These are phyloP conservation scores for Phytophthora pisi DNA, from an alignment of 352 stramenopile species.

Conservation along the genomic window DNA sequence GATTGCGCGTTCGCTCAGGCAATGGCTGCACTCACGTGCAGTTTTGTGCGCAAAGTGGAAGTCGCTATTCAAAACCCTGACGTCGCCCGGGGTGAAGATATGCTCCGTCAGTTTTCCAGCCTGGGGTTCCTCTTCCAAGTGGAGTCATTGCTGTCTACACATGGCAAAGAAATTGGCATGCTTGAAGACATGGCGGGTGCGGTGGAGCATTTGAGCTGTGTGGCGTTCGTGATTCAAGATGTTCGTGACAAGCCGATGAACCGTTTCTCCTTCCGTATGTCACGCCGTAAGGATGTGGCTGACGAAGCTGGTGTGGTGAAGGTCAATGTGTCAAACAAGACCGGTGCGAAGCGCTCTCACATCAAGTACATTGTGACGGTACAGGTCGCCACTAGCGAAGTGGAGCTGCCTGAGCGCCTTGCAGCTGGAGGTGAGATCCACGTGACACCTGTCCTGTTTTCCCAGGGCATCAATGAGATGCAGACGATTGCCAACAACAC, in stretches of 20 bases:
- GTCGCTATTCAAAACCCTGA: conserved; percentile 84
- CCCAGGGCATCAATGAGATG: conserved; percentile 95
- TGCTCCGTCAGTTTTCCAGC: conserved; percentile 82
- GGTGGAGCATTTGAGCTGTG: conserved; percentile 80
- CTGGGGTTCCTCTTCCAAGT: conserved; percentile 90
- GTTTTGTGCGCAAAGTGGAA: conserved; percentile 88
- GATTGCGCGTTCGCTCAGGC: conserved; percentile 83
- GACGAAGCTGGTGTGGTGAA: conserved; percentile 83
- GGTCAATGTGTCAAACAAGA: conserved; percentile 74
- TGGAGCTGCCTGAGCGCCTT: conserved; percentile 77
- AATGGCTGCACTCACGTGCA: conserved; percentile 71
- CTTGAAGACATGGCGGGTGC: conserved; percentile 91
- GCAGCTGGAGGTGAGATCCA: conserved; percentile 75
- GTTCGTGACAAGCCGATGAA: conserved; percentile 85
- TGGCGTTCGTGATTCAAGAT: conserved; percentile 88
- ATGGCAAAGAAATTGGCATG: conserved; percentile 97
- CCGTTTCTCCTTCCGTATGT: conserved; percentile 89
- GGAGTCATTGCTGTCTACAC: conserved; percentile 94
- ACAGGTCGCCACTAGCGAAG: conserved; percentile 75
- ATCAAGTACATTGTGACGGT: conserved; percentile 89
- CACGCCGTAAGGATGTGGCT: conserved; percentile 73
- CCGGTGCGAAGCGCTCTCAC: conserved; percentile 52
- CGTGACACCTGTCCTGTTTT: conserved; percentile 87
- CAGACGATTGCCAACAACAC: conserved; percentile 94
- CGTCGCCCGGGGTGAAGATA: conserved; percentile 73